A percentile compares a stretch with the other conserved stretches of the same genome.
Conservation (phyloP, 108 stramenopile species). For the Cyclotella atomus region DNA sequence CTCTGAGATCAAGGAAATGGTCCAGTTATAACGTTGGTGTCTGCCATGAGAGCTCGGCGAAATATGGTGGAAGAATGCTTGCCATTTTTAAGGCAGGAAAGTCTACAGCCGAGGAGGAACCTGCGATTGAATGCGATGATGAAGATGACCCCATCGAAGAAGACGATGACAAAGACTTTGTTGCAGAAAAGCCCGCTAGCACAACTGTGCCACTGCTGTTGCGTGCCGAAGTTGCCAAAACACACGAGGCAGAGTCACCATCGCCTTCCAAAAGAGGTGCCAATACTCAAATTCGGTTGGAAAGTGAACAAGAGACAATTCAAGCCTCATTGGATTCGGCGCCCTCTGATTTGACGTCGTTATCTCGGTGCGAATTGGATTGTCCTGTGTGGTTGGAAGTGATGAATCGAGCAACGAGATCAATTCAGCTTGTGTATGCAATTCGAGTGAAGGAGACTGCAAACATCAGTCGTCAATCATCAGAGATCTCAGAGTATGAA, state of each 20-base stretch:
- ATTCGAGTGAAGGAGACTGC: slow-evolving; percentile 57
- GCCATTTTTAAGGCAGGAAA: slow-evolving; percentile 61
- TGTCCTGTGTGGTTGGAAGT: slow-evolving; percentile 88
- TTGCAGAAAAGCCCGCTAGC: slow-evolving; percentile 32
- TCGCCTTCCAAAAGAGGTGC: slow-evolving; percentile 2
- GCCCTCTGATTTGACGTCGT: neutral
- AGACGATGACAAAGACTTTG: slow-evolving; percentile 49
- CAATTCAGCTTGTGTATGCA: slow-evolving; percentile 77
- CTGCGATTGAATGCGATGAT: slow-evolving; percentile 30
- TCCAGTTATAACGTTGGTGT: slow-evolving; percentile 81
- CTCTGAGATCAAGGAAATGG: slow-evolving; percentile 75
- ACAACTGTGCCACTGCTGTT: slow-evolving; percentile 42
- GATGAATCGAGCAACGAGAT: slow-evolving; percentile 76
- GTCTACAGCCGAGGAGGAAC: slow-evolving; percentile 32
- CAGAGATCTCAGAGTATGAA: neutral
- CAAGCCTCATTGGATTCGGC: neutral
- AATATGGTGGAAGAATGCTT: slow-evolving; percentile 87
- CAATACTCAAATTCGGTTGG: neutral
- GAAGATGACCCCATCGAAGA: slow-evolving; percentile 55
- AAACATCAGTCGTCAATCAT: neutral
- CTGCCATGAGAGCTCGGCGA: slow-evolving; percentile 65
- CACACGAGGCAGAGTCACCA: slow-evolving; percentile 3
- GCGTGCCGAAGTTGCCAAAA: slow-evolving; percentile 13
- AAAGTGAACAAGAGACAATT: neutral
- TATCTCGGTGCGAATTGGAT: slow-evolving; percentile 54